phyloP scores from a whole-genome alignment of 495 filamentous ascomycete species.

The Penicillium lagena region DNA sequence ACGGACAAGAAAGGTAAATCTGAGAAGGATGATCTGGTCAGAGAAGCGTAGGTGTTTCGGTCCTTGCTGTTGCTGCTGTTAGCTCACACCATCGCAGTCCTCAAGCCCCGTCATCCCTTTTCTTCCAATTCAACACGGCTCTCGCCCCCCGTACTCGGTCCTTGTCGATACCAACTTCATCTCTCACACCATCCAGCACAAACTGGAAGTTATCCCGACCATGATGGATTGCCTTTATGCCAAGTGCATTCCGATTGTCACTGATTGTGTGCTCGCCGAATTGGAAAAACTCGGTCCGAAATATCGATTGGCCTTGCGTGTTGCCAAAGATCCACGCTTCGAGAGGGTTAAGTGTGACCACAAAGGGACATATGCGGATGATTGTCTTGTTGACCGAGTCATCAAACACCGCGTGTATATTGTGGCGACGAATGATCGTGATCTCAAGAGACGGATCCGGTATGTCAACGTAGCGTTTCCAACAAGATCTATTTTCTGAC shows the following conservation, averaged over 20 bases:
- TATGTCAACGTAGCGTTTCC: slow-evolving; percentile 8
- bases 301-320: slow-evolving; percentile 81
- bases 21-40: slow-evolving; percentile 22
- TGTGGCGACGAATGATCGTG: slow-evolving; percentile 80
- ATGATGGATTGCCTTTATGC: slow-evolving; percentile 74
- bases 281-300: slow-evolving; percentile 87
- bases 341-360: slow-evolving; percentile 80
- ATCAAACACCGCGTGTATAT: slow-evolving; percentile 76
- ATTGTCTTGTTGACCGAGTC: slow-evolving; percentile 86
- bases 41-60: slow-evolving; percentile 24
- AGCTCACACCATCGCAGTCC: slow-evolving; percentile 22
- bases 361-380: slow-evolving; percentile 89
- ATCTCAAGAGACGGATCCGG: slow-evolving; percentile 68
- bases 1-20: slow-evolving; percentile 41
- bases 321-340: slow-evolving; percentile 90
- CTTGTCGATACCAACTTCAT: slow-evolving; percentile 93
- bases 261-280: slow-evolving; percentile 56
- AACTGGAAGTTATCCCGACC: slow-evolving; percentile 76
- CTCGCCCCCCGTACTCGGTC: slow-evolving; percentile 79
- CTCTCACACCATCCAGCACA: slow-evolving; percentile 81
- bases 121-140: slow-evolving; percentile 91
- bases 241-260: slow-evolving; percentile 47
- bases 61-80: neutral
- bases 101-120: slow-evolving; percentile 78
- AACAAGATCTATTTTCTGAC: neutral